Evolutionary conservation across 2,329 filamentous ascomycete genomes (phyloP), one percentile per base, ranked within the genome.

Genomic region (Diaporthe batatas): DNA sequence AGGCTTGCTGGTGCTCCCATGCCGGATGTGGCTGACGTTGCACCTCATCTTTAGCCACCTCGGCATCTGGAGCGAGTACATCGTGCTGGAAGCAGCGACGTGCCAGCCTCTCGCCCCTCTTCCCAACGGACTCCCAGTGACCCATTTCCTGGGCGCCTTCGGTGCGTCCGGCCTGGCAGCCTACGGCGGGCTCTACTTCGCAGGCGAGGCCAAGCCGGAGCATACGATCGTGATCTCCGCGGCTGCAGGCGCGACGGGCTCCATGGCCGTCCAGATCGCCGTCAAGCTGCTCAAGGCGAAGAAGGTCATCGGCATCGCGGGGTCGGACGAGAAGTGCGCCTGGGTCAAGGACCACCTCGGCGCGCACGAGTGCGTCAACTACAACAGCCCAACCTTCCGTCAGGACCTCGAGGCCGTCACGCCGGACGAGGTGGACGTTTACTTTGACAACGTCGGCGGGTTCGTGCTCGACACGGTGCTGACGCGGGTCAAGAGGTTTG

Each of bases 321-420:
- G 87, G 4, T 82, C 83, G 0, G 84, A 86, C 59, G 84, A 84
- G 59, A 89, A 89, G 79, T 89, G 88, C 78, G 77, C 78, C 25
- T 86, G 85, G 83, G 85, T 88, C 51, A 74, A 73, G 1, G 83
- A 86, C 72, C 79, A 79, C 58, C 81, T 89, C 1, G 87, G 87
- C 8, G 86, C 86, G 8, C 86, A 90, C 77, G 78, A 84, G 8
- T 88, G 87, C 76, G 75, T 90, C 72, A 88, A 90, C 80, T 90
- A 90, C 79, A 88, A 88, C 77, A 80, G 80, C 8, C 72, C 82
- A 1, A 80, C 80, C 3, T 90, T 89, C 76, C 80, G 81, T 53
- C 76, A 84, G 69, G 83, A 88, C 32, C 80, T 90, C 2, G 79
- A 79, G 72, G 81, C 82, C 12, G 86, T 82, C 5, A 88, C 86